phyloP scores from a whole-genome alignment of 164 flowering plant species.

The Sedum album region DNA sequence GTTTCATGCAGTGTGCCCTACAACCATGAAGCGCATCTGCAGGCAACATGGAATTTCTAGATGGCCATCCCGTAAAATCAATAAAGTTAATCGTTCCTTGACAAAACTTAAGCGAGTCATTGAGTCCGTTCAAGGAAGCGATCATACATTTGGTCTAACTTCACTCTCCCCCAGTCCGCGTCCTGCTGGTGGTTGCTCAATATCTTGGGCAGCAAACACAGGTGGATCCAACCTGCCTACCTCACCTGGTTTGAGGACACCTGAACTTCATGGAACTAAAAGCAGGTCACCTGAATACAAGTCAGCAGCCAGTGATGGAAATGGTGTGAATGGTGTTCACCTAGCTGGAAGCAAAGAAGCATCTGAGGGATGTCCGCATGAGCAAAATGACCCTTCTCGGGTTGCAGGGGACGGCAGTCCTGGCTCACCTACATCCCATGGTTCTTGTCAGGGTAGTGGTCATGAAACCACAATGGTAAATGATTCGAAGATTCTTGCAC shows the following conservation, averaged over 20 bases:
- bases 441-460: conserved; percentile 70
- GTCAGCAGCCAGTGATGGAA: conserved; percentile 25
- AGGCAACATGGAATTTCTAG: conserved; percentile 93
- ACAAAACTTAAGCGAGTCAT: conserved; percentile 80
- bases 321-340: conserved; percentile 20
- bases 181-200: conserved; percentile 54
- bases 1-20: conserved; percentile 40
- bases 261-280: conserved; percentile 23
- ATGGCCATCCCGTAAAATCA: conserved; percentile 98
- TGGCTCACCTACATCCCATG: conserved; percentile 68
- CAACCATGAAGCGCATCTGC: conserved; percentile 98
- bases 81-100: conserved; percentile 86
- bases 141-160: conserved; percentile 52
- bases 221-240: conserved; percentile 33
- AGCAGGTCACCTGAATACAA: conserved; percentile 18
- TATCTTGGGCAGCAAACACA: conserved; percentile 47
- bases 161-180: conserved; percentile 47
- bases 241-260: conserved; percentile 26
- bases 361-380: conserved; percentile 20
- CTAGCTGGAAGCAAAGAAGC: conserved; percentile 15
- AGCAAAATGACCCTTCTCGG: conserved; percentile 13
- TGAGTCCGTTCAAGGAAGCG: conserved; percentile 87
- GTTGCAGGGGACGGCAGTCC: conserved; percentile 67
- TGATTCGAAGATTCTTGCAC: conserved; percentile 20
- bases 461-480: conserved; percentile 24